Conservation (phyloP, 1,139 yeast species). For the Geotrichum reessii region DNA sequence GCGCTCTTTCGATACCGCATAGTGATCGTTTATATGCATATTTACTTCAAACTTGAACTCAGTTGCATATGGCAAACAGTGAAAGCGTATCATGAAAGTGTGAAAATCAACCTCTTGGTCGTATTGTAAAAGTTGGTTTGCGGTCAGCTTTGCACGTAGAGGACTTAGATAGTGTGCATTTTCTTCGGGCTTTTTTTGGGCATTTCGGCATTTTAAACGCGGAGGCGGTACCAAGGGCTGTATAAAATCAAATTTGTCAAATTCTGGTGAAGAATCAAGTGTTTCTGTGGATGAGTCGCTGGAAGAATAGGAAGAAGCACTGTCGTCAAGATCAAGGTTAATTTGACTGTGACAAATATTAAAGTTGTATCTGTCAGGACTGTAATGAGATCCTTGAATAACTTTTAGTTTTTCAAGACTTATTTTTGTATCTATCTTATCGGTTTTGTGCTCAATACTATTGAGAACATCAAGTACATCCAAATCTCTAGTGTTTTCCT, state of each 20-base stretch:
- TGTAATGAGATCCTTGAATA: background rate
- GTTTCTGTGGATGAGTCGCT: background rate
- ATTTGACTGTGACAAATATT: background rate
- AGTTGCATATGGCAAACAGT: conserved; percentile 19
- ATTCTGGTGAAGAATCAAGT: background rate
- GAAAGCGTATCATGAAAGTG: conserved; percentile 18
- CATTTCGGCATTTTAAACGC: background rate
- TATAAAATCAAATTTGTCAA: background rate
- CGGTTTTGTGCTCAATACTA: background rate
- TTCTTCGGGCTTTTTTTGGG: background rate
- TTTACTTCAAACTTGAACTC: conserved; percentile 19
- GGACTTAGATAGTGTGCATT: background rate
- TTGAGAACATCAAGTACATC: background rate
- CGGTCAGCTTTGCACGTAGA: conserved; percentile 13
- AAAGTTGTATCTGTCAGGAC: background rate
- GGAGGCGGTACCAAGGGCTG: background rate
- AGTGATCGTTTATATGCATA: conserved; percentile 18
- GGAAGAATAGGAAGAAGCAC: background rate
- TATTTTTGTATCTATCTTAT: background rate
- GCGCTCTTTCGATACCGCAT: background rate
- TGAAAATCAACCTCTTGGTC: conserved; percentile 17
- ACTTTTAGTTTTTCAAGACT: background rate
- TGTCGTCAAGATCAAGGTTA: background rate
- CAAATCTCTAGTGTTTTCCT: background rate
- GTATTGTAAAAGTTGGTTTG: conserved; percentile 17